phyloP scores from a whole-genome alignment of 305 asterid species.

The Vinca major region DNA sequence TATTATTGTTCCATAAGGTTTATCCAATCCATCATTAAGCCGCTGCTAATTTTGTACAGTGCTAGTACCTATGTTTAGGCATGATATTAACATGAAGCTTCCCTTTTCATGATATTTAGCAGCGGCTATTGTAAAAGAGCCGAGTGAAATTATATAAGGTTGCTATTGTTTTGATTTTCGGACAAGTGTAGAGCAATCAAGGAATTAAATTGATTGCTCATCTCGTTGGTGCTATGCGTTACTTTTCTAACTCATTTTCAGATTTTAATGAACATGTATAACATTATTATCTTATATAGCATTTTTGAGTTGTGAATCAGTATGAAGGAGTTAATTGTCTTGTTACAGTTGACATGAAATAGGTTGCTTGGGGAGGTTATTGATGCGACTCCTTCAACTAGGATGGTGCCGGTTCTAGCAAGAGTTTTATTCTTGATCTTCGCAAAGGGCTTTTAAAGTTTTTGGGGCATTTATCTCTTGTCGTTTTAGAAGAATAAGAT shows the following conservation, averaged over 20 bases:
- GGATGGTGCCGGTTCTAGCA: background rate
- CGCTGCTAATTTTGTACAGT: background rate
- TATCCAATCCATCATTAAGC: background rate
- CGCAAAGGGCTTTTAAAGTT: background rate
- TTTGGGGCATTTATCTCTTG: background rate
- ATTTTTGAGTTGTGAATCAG: background rate
- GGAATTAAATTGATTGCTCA: background rate
- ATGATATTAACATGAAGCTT: background rate
- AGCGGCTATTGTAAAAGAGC: too few species aligned
- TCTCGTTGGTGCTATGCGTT: background rate
- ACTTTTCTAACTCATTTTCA: background rate
- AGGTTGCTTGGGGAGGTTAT: background rate
- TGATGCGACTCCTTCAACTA: background rate
- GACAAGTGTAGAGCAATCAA: background rate
- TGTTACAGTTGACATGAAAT: background rate
- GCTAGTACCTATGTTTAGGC: background rate
- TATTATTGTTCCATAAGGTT: background rate
- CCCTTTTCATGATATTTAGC: background rate
- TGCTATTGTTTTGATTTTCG: background rate
- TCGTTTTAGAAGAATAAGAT: background rate
- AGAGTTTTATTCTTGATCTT: background rate
- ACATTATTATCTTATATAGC: background rate
- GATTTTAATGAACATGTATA: too few species aligned
- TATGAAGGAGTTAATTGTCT: background rate
- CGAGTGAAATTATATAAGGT: background rate